A percentile compares a stretch with the other conserved stretches of the same genome.
These are phyloP conservation scores for Solanum ossicruentum DNA, from an alignment of 257 asterid species.

Conservation along the genomic window DNA sequence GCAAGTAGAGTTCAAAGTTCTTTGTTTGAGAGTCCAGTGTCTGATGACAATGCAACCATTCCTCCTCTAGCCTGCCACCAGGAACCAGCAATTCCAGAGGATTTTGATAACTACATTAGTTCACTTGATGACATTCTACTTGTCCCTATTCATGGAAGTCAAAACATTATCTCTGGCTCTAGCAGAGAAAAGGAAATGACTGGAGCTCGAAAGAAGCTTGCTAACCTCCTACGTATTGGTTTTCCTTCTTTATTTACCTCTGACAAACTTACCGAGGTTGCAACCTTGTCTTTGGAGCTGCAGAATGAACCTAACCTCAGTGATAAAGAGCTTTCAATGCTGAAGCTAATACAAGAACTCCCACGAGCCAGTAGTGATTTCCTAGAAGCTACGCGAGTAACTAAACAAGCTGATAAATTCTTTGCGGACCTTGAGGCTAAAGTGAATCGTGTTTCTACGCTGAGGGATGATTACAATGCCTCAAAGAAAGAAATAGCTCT, in stretches of 20 bases:
- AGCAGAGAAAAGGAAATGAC: not conserved
- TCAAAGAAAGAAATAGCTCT: conserved; percentile 18
- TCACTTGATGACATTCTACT: conserved; percentile 26
- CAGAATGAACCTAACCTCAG: conserved; percentile 18
- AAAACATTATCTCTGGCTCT: not conserved
- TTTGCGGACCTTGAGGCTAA: conserved; percentile 20
- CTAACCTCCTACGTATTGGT: conserved; percentile 19
- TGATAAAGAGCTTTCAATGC: conserved; percentile 12
- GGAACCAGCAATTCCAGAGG: not conserved
- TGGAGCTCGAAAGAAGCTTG: conserved; percentile 14
- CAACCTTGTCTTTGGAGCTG: conserved; percentile 12
- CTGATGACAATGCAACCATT: not conserved
- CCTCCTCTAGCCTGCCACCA: not conserved
- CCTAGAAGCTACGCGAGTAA: conserved; percentile 12
- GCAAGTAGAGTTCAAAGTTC: not conserved
- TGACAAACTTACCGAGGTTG: conserved; percentile 7
- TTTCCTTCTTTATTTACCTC: conserved; percentile 13
- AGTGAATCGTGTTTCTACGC: conserved; percentile 1
- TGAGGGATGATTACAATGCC: conserved; percentile 12
- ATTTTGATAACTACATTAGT: conserved; percentile 21
- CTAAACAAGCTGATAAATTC: conserved; percentile 10
- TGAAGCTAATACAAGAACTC: conserved; percentile 20
- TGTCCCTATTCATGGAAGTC: not conserved
- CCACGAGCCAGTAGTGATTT: conserved; percentile 7
- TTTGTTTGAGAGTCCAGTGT: not conserved